phyloP scores from a whole-genome alignment of 2,329 filamentous ascomycete species.

The Laburnicola sp. region DNA sequence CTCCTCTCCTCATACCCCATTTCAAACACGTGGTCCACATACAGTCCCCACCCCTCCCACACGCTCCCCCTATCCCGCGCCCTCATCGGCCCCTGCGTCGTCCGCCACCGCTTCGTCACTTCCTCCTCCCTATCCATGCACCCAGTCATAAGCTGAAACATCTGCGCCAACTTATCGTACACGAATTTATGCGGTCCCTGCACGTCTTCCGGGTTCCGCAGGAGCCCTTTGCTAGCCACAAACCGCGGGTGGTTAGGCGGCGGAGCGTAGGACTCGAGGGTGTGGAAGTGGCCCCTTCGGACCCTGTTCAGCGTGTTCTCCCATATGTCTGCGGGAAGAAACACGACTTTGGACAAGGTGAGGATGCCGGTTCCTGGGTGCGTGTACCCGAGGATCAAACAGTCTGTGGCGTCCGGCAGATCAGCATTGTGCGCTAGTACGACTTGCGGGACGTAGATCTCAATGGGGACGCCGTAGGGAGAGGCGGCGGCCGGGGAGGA shows the following conservation, averaged over 20 bases:
- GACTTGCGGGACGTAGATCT: conserved; percentile 33
- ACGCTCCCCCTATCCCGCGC: conserved; percentile 27
- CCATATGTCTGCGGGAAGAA: conserved; percentile 30
- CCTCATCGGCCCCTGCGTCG: conserved; percentile 25
- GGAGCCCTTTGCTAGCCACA: neutral
- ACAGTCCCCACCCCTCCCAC: conserved; percentile 40
- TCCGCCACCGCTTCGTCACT: conserved; percentile 39
- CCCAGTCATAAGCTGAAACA: conserved; percentile 21
- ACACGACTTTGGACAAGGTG: conserved; percentile 25
- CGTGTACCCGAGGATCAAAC: conserved; percentile 32
- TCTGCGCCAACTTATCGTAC: conserved; percentile 26
- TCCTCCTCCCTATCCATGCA: conserved; percentile 21
- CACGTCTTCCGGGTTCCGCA: conserved; percentile 1
- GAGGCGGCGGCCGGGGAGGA: neutral
- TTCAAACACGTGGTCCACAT: conserved; percentile 21
- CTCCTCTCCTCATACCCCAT: conserved; percentile 27
- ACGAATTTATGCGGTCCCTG: conserved; percentile 17
- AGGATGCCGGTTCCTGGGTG: conserved; percentile 13
- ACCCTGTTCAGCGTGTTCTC: conserved; percentile 20
- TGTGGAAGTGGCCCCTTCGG: conserved; percentile 10
- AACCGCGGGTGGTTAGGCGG: conserved; percentile 6
- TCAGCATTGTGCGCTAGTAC: conserved; percentile 17
- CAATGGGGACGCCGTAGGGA: conserved; percentile 25
- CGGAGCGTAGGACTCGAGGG: conserved; percentile 30
- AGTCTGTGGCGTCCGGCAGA: conserved; percentile 27